Evolutionary conservation across 805 yeast genomes (phyloP).

Genomic region (Candida vaughaniae): DNA sequence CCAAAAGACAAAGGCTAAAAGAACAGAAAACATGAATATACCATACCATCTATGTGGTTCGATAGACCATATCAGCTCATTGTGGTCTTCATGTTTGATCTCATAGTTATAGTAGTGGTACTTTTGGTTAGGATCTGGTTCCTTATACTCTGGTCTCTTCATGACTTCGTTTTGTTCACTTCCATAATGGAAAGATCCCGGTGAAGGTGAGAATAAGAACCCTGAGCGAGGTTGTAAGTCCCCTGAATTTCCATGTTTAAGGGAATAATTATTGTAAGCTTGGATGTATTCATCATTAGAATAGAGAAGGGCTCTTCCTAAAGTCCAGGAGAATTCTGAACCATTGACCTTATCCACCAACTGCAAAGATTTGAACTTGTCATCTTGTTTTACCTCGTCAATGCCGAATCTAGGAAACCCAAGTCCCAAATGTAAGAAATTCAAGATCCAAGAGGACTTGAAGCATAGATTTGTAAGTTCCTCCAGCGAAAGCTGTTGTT

Average conservation of each 20-base stretch:
- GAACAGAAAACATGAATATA: conserved; percentile 24
- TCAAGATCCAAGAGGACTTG: conserved; percentile 58
- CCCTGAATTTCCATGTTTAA: conserved; percentile 2
- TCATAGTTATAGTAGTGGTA: conserved; percentile 32
- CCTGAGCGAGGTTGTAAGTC: conserved; percentile 37
- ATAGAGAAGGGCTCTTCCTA: conserved; percentile 62
- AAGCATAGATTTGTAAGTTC: conserved; percentile 58
- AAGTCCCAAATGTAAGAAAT: conserved; percentile 57
- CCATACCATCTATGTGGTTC: conserved; percentile 46
- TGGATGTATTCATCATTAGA: conserved; percentile 53
- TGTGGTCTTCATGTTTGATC: conserved; percentile 22
- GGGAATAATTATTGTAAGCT: conserved; percentile 36
- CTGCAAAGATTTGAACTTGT: conserved; percentile 35
- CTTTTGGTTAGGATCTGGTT: conserved; percentile 17
- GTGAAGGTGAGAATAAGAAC: conserved; percentile 47
- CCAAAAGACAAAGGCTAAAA: conserved; percentile 25
- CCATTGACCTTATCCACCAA: conserved; percentile 45
- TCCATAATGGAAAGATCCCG: conserved; percentile 49
- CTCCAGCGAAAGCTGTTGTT: conserved; percentile 34
- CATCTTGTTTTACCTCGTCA: conserved; percentile 25
- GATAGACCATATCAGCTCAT: conserved; percentile 42
- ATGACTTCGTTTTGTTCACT: conserved; percentile 46
- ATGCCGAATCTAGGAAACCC: conserved; percentile 56
- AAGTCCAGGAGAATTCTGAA: conserved; percentile 52
- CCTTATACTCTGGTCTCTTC: conserved; percentile 42